A percentile compares a stretch with the other conserved stretches of the same genome.
phyloP scores from a whole-genome alignment of 1,139 yeast genomes.

The Hemisphaericaspora lyxosophila region DNA sequence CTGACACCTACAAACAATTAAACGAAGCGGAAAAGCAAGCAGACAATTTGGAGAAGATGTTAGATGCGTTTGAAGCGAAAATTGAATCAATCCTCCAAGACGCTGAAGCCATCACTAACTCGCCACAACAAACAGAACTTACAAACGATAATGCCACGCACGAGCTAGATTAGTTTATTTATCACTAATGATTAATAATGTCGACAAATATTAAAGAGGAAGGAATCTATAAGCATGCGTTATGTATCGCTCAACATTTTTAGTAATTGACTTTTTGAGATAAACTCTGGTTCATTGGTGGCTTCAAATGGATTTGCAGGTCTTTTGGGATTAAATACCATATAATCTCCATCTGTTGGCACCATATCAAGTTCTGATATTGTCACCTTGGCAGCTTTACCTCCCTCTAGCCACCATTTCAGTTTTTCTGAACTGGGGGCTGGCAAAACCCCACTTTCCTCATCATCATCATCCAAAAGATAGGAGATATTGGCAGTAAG shows the following conservation, averaged over 20 bases:
- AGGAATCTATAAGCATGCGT: too few species aligned
- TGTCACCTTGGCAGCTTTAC: slow-evolving; percentile 68
- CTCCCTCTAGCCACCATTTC: slow-evolving; percentile 92
- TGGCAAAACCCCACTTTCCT: slow-evolving; percentile 52
- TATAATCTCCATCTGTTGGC: slow-evolving; percentile 31
- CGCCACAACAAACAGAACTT: slow-evolving; percentile 4
- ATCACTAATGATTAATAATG: too few species aligned
- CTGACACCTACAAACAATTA: slow-evolving; percentile 43
- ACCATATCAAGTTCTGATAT: slow-evolving; percentile 40
- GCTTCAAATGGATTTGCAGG: slow-evolving; percentile 69
- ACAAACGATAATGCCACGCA: too few species aligned
- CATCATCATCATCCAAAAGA: slow-evolving; percentile 21
- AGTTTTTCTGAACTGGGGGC: slow-evolving; percentile 82
- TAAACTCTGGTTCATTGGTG: slow-evolving; percentile 37
- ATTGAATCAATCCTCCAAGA: slow-evolving; percentile 45
- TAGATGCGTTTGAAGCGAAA: slow-evolving; percentile 43
- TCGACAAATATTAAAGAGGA: too few species aligned
- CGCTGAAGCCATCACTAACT: slow-evolving; percentile 27
- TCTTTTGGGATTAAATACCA: slow-evolving; percentile 62
- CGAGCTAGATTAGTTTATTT: too few species aligned
- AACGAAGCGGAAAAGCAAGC: slow-evolving; percentile 48
- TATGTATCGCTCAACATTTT: slow-evolving; percentile 3
- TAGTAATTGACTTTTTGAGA: slow-evolving; percentile 15
- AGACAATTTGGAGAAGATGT: slow-evolving; percentile 40
- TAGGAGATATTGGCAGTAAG: slow-evolving; percentile 29